phyloP scores from a whole-genome alignment of 768 basidiomycete species.

The Coprinopsis marcescibilis region DNA sequence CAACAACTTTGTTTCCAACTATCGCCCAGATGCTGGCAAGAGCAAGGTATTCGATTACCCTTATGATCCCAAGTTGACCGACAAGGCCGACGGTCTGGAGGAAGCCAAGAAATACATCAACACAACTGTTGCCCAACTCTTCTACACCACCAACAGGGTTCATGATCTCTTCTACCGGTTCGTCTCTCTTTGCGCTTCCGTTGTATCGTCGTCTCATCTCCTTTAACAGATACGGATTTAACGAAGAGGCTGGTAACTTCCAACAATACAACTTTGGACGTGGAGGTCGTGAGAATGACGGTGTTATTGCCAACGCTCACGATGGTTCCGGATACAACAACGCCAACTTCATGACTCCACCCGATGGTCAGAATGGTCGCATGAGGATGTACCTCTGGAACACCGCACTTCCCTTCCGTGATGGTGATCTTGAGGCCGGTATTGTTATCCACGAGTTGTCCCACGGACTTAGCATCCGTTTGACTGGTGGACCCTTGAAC shows the following conservation, averaged over 20 bases:
- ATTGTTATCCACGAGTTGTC: slow-evolving; percentile 90
- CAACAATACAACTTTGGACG: slow-evolving; percentile 95
- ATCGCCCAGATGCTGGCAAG: slow-evolving; percentile 66
- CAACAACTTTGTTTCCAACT: slow-evolving; percentile 62
- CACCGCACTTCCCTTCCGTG: slow-evolving; percentile 82
- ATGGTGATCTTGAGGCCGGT: slow-evolving; percentile 94
- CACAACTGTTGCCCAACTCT: slow-evolving; percentile 79
- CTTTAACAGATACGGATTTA: slow-evolving; percentile 74
- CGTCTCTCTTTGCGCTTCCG: slow-evolving; percentile 6
- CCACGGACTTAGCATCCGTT: slow-evolving; percentile 89
- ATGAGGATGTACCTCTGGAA: slow-evolving; percentile 99
- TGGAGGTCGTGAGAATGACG: slow-evolving; percentile 83
- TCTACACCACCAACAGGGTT: slow-evolving; percentile 78
- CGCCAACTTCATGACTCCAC: slow-evolving; percentile 86
- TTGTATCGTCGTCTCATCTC: slow-evolving; percentile 1
- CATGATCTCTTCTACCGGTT: slow-evolving; percentile 80
- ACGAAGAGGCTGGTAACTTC: slow-evolving; percentile 91
- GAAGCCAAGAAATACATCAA: slow-evolving; percentile 85
- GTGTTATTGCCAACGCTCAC: slow-evolving; percentile 91
- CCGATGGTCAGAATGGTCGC: slow-evolving; percentile 80
- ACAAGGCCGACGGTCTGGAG: slow-evolving; percentile 49
- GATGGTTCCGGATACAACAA: slow-evolving; percentile 93
- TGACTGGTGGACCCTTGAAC: slow-evolving; percentile 91
- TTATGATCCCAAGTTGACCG: slow-evolving; percentile 64
- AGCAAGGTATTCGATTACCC: slow-evolving; percentile 60